Percentiles rank a stretch among this genome's conserved stretches.
Conservation (phyloP, 768 basidiomycete genomes). For the Termitomyces sp. region DNA sequence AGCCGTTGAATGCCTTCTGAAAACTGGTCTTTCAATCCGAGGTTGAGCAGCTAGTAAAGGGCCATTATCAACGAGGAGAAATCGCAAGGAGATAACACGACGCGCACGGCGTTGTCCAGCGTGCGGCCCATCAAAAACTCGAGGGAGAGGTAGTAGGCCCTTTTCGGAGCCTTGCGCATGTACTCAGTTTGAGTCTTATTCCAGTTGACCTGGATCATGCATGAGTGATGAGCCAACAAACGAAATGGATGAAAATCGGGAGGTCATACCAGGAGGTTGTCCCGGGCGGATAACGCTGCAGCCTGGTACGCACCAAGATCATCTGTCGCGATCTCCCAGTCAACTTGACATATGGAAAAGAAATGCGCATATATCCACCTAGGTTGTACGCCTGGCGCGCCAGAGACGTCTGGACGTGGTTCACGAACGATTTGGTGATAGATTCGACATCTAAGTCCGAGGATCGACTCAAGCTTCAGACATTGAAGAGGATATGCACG, state of each 20-base stretch:
- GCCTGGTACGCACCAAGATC: constrained; percentile 90
- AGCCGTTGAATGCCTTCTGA: constrained; percentile 62
- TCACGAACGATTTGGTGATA: constrained; percentile 72
- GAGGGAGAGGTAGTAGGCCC: constrained; percentile 93
- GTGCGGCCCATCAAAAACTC: constrained; percentile 89
- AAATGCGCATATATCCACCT: constrained; percentile 29
- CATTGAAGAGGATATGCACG: constrained; percentile 1
- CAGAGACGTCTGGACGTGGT: constrained; percentile 84
- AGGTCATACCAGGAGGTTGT: constrained; percentile 69
- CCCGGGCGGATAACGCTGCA: constrained; percentile 80
- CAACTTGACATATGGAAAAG: not conserved
- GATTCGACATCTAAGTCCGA: constrained; percentile 43
- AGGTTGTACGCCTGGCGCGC: constrained; percentile 90
- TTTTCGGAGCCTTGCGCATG: constrained; percentile 80
- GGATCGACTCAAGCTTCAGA: not conserved
- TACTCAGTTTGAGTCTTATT: constrained; percentile 74
- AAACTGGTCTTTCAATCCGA: constrained; percentile 78
- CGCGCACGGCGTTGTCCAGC: constrained; percentile 56
- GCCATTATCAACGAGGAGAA: constrained; percentile 15
- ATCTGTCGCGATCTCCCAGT: constrained; percentile 31
- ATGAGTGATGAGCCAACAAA: constrained; percentile 5
- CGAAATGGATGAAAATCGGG: not conserved
- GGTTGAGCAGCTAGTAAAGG: constrained; percentile 69
- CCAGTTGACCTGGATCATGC: constrained; percentile 61
- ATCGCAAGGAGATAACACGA: constrained; percentile 42